Percentiles rank a stretch among this genome's conserved stretches.
These are phyloP conservation scores for Cucurbita pepo DNA, from an alignment of 306 rosid species.

Conservation along the genomic window DNA sequence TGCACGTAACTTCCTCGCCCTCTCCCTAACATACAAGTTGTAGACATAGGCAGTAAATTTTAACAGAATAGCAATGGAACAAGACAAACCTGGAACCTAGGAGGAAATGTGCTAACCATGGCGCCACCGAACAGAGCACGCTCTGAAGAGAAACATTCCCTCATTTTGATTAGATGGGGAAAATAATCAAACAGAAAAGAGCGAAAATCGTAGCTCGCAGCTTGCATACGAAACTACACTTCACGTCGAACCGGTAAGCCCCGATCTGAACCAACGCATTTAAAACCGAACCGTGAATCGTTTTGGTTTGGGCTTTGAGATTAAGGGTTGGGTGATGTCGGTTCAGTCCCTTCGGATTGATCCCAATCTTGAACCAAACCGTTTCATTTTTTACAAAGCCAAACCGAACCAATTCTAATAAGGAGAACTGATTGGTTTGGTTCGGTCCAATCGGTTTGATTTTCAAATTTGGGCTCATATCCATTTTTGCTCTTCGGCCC, in stretches of 20 bases:
- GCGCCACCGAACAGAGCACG: constrained; percentile 60
- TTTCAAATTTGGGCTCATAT: too few relatives aligned
- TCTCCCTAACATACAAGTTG: not conserved
- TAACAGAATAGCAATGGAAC: not conserved
- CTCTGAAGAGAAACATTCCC: constrained; percentile 22
- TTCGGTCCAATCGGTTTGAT: too few relatives aligned
- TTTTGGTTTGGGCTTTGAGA: not conserved
- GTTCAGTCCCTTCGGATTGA: too few relatives aligned
- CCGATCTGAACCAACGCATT: not conserved
- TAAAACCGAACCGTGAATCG: not conserved
- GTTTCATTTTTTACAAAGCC: too few relatives aligned
- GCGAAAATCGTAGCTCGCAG: not conserved
- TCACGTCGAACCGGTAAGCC: not conserved
- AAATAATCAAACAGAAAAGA: too few relatives aligned
- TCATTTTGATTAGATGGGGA: constrained; percentile 16
- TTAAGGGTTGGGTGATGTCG: too few relatives aligned
- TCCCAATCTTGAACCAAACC: too few relatives aligned
- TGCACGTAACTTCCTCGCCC: not conserved
- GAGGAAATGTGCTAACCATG: constrained; percentile 46
- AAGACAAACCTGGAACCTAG: constrained; percentile 47
- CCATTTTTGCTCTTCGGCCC: too few relatives aligned
- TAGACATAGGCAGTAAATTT: not conserved
- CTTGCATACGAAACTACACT: not conserved
- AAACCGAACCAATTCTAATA: too few relatives aligned
- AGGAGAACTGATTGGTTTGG: too few relatives aligned